Evolutionary conservation across 768 basidiomycete genomes (phyloP), one percentile per base, ranked within the genome.

Genomic region (Pleurotus cornucopiae): DNA sequence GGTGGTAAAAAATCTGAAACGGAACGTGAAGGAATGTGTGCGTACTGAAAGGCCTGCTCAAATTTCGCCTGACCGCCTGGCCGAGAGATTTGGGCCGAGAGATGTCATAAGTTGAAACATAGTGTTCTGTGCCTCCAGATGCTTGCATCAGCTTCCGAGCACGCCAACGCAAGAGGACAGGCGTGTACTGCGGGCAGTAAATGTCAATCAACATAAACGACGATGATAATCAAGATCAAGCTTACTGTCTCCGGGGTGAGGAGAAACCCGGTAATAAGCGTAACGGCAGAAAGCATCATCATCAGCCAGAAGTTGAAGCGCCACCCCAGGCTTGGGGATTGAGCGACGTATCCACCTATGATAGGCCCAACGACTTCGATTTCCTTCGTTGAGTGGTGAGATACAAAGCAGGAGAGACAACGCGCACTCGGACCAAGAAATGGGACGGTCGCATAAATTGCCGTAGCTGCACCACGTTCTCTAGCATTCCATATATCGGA

Each of bases 231-330:
- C 39, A 57, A 47, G 16, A 25, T 25, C 23, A 25, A 21, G 61
- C 73, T 37, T 63, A 80, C 83, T 56, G 85, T 86, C 69, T 88
- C 85, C 6, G 83, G 79, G 12, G 79, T 76, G 46, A 73, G 38
- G 52, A 84, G 67, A 53, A 80, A 74, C 4, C 79, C 78, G 3
- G 74, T 61, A 21, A 79, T 56, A 16, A 80, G 69, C 16, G 76
- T 77, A 48, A 79, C 52, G 2, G 60, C 70, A 12, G 83, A 73
- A 56, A 83, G 75, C 18, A 82, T 78, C 60, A 84, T 75, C 72
- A 82, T 81, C 55, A 87, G 71, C 83, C 84, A 85, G 65, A 86
- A 87, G 52, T 81, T 80, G 63, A 82, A 83, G 39, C 77, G 75
- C 83, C 84, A 88, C 16, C 79, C 80, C 7, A 82, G 72, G 20